Conservation (phyloP, 2,329 filamentous ascomycete genomes). For the Chrysoporthe puriensis region DNA sequence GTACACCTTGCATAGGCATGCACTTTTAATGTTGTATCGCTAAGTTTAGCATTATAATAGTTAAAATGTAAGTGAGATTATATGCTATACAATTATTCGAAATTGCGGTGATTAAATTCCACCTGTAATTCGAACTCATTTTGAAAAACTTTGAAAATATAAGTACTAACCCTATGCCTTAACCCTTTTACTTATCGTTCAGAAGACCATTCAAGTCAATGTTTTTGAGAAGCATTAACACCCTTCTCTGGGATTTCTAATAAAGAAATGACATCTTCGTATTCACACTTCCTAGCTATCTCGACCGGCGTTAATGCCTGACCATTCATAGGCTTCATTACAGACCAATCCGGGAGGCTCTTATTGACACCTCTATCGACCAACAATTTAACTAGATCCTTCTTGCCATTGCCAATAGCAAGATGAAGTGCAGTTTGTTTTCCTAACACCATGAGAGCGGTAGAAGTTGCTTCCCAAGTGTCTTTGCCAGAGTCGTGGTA, state of each 20-base stretch:
- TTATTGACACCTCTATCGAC: not conserved
- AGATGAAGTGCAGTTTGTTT: constrained; percentile 1
- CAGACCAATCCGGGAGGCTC: not conserved
- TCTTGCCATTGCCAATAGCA: not conserved
- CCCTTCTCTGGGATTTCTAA: not conserved
- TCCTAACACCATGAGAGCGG: not conserved
- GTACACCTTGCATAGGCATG: too few species aligned
- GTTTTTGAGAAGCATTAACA: too few species aligned
- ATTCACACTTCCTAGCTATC: not conserved
- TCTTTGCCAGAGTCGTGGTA: not conserved
- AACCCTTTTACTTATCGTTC: too few species aligned
- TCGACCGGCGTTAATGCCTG: not conserved
- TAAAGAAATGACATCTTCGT: not conserved
- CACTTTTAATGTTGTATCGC: too few species aligned
- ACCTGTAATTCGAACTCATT: too few species aligned
- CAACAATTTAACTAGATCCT: not conserved
- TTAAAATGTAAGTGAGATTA: too few species aligned
- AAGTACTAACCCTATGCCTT: too few species aligned
- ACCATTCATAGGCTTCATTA: not conserved
- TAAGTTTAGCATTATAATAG: too few species aligned
- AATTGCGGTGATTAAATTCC: too few species aligned
- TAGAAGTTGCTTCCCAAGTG: not conserved
- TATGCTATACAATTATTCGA: too few species aligned
- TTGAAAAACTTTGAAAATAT: too few species aligned
- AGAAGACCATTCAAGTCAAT: too few species aligned